Base-by-base conservation (phyloP, 2,329 filamentous ascomycete genomes). In the Penicillium decumbens region DNA sequence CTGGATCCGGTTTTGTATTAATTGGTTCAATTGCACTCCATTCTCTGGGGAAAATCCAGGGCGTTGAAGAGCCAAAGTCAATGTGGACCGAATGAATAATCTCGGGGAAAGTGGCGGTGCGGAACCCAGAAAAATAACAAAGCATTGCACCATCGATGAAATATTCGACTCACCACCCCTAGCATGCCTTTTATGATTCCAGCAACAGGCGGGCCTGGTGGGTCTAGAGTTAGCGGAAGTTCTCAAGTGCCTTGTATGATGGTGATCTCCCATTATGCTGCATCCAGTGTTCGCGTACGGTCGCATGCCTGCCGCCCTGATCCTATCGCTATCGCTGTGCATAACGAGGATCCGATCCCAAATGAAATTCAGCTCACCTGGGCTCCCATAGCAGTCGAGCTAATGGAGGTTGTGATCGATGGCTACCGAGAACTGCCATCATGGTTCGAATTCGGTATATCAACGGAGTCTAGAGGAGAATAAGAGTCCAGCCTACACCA, bases 321-420 rank as follows among this genome's bases (percentile, higher is more conserved):
- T 33, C 15, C 23, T 29, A 28, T 25, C 24, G 30, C 30, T 25
- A 15, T 8, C 24, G 15, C 38, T 35, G n/a, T 27, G 39, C 32
- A 44, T 35, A 49, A 33, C 18, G 24, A 41, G 27, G 42, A 35
- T 28, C 28, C 15, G 29, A 40, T 38, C 45, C 37, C 24, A 5
- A 23, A 18, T 29, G 30, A 35, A 47, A 38, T 24, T 15, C n/a
- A 5, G 65, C 65, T 57, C 24, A 68, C 66, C 58, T 63, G 27
- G 64, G 61, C 53, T 68, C 65, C 64, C 65, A 68, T 32, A 59
- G 54, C 23, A 68, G 52, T 43, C 65, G 58, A 28, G 63, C 62
- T 44, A 68, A 46, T 30, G 65, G 55, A 33, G 54, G 51, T 41
- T 57, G 57, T 9, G 60, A 45, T 18, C 18, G 43, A 39, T 41